These are phyloP conservation scores for Penicillium sp. DNA, from an alignment of 2,329 filamentous ascomycete species.

Conservation along the genomic window DNA sequence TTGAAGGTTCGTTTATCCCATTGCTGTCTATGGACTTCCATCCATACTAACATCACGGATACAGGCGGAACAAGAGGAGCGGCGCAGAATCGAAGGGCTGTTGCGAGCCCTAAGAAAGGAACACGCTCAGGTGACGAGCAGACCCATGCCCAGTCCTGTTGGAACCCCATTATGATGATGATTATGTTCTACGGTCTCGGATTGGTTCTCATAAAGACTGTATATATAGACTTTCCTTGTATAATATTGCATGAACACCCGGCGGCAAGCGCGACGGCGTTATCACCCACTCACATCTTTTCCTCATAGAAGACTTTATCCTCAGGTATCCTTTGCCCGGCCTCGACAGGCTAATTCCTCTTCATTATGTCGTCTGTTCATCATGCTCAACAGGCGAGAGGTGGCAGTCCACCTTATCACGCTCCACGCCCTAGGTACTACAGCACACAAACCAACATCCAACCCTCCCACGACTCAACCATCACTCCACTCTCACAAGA, in stretches of 20 bases:
- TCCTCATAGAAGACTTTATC: neutral
- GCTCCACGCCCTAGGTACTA: constrained; percentile 8
- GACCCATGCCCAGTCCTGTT: constrained; percentile 33
- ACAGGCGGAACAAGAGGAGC: constrained; percentile 70
- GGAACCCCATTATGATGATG: constrained; percentile 38
- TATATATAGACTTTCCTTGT: constrained; percentile 25
- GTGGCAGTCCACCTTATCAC: neutral
- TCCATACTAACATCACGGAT: constrained; percentile 17
- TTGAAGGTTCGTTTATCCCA: constrained; percentile 57
- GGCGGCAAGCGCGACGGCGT: constrained; percentile 22
- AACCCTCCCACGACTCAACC: constrained; percentile 5
- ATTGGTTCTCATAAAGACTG: constrained; percentile 16
- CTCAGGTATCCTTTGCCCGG: neutral
- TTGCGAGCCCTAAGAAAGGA: constrained; percentile 53
- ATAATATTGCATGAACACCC: constrained; percentile 19
- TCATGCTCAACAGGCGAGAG: neutral
- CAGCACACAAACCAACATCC: constrained; percentile 4
- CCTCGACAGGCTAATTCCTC: neutral
- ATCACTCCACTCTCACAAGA: constrained; percentile 9
- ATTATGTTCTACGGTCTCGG: constrained; percentile 17
- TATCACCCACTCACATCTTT: neutral
- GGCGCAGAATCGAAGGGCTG: constrained; percentile 64
- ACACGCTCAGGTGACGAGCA: constrained; percentile 33
- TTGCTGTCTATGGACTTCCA: neutral
- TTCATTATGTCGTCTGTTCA: constrained; percentile 10